These are phyloP conservation scores for Paraleonurus japonicus DNA, from an alignment of 257 asterid genomes.

Conservation along the genomic window DNA sequence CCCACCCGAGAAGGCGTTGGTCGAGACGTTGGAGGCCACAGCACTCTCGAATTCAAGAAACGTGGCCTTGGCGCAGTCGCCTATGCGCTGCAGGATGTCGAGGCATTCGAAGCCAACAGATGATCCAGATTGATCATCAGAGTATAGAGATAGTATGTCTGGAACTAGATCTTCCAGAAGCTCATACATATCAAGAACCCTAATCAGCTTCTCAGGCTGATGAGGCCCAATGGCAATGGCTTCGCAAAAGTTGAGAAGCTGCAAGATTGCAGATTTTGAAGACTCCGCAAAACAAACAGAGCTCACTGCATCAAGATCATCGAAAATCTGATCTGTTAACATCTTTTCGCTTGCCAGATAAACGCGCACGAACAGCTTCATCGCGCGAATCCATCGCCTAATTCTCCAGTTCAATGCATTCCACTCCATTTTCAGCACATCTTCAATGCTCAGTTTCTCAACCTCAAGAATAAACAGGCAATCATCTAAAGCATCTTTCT, in stretches of 20 bases:
- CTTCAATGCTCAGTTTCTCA: conserved; percentile 82
- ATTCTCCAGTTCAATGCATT: conserved; percentile 62
- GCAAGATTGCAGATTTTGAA: conserved; percentile 62
- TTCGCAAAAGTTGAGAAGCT: conserved; percentile 72
- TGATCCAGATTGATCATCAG: conserved; percentile 50
- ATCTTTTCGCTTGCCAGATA: conserved; percentile 79
- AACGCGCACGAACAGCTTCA: conserved; percentile 77
- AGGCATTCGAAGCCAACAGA: conserved; percentile 55
- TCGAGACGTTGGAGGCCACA: conserved; percentile 60
- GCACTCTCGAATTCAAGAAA: conserved; percentile 79
- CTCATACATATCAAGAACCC: conserved; percentile 89
- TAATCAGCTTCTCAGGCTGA: conserved; percentile 77
- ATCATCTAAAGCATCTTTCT: conserved; percentile 85
- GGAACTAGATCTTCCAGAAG: conserved; percentile 69
- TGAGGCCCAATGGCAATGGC: conserved; percentile 85
- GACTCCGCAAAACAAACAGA: conserved; percentile 64
- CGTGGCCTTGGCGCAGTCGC: conserved; percentile 68
- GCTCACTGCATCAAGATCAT: conserved; percentile 55
- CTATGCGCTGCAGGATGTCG: conserved; percentile 56
- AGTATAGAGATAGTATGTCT: conserved; percentile 49
- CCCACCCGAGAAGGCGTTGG: conserved; percentile 66
- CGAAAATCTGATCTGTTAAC: conserved; percentile 77
- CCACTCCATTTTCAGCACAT: conserved; percentile 93
- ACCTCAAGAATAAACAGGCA: conserved; percentile 78
- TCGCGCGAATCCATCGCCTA: conserved; percentile 86